Evolutionary conservation across 2,329 filamentous ascomycete genomes (phyloP).

Genomic region (Lasiodiplodia sp.): DNA sequence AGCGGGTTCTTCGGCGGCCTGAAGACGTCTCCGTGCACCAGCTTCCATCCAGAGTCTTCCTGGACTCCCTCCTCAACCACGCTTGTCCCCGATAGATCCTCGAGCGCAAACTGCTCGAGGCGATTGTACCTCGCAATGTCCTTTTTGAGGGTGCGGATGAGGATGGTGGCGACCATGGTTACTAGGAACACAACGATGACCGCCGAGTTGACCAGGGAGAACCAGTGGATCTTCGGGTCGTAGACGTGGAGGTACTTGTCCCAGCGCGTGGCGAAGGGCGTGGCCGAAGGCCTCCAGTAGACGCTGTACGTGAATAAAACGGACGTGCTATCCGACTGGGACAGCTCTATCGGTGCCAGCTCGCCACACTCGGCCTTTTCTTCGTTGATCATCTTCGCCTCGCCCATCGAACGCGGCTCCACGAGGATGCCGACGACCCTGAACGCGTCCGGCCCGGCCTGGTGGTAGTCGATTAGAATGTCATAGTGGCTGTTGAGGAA

Average conservation of each 20-base stretch:
- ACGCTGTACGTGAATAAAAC: conserved; percentile 94
- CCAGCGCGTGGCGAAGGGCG: conserved; percentile 96
- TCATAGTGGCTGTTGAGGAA: conserved; percentile 94
- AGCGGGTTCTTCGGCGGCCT: conserved; percentile 83
- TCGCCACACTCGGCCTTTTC: conserved; percentile 70
- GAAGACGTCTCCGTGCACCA: conserved; percentile 98
- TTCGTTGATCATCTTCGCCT: conserved; percentile 60
- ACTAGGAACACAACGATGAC: conserved; percentile 93
- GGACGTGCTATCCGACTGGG: conserved; percentile 66
- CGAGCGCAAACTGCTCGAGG: conserved; percentile 86
- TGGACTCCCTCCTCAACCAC: conserved; percentile 88
- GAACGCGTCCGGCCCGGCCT: conserved; percentile 74
- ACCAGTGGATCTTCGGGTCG: conserved; percentile 99
- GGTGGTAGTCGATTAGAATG: conserved; percentile 90
- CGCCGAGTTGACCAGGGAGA: conserved; percentile 94
- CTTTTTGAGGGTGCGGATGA: conserved; percentile 86
- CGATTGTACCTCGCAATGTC: conserved; percentile 98
- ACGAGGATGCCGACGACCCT: conserved; percentile 93
- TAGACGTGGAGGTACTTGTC: conserved; percentile 98
- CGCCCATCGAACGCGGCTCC: conserved; percentile 75
- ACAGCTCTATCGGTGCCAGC: conserved; percentile 65
- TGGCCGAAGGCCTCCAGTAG: conserved; percentile 82
- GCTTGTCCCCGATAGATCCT: conserved; percentile 82
- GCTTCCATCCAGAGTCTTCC: conserved; percentile 98
- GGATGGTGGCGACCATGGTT: conserved; percentile 89